Evolutionary conservation across 768 basidiomycete species (phyloP), one percentile per base, ranked within the genome.

Genomic region (Boletus huronensis): DNA sequence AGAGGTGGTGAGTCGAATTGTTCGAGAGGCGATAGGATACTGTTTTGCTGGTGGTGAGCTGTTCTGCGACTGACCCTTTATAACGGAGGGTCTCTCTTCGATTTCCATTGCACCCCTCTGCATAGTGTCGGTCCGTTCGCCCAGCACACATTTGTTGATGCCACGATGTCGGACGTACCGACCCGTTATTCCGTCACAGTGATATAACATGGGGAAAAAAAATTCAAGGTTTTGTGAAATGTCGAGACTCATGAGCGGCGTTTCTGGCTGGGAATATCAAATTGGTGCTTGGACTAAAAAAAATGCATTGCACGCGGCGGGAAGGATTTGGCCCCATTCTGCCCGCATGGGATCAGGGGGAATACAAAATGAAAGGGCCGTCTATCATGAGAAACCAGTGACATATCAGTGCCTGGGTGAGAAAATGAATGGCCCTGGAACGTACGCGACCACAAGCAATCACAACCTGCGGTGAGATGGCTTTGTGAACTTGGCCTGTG

Each of bases 1-100:
- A 11, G 34, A 36, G 40, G 10, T 8, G 28, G 19, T 40, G 17
- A 16, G 21, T 26, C 21, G 36, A 17, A 13, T 21, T 36, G 26
- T 21, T 52, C 23, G 32, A 47, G 43, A 39, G 26, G 26, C 19
- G 23, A 39, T 39, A 28, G 6, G 26, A 34, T 19, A 10, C 7
- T 25, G 28, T 39, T 53, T 47, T 11, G 17, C 36, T 49, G 52
- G 38, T 45, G 44, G 8, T 51, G 25, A 39, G 5, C 1, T 8
- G 14, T 6, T 25, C 14, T 35, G 5, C 6, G 6, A 28, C 35
- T 9, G 3, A n/a, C 17, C 41, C 55, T 57, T 60, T 64, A 64
- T 61, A 61, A 4, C 44, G 3, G 9, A 16, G 17, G 29, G 28
- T 26, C n/a, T 25, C n/a, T 17, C 34, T 25, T 25, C 26, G 26